Evolutionary conservation across 129 eudicot species (phyloP).

Genomic region (Artemisia annua): DNA sequence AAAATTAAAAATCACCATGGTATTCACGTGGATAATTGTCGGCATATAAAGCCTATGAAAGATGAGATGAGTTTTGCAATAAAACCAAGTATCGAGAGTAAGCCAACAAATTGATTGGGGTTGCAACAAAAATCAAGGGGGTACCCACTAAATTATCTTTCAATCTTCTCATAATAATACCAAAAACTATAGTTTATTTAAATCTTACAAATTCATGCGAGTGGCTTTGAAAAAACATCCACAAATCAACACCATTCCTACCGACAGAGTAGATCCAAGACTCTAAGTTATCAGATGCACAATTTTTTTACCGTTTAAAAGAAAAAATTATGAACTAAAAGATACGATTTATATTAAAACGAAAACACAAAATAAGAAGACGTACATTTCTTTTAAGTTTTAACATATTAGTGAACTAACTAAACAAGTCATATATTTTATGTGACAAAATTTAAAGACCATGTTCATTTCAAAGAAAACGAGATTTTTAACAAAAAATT

Average conservation of each 20-base stretch:
- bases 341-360: too few species aligned
- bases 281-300: too few species aligned
- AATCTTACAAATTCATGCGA: not conserved
- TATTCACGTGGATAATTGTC: not conserved
- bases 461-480: too few species aligned
- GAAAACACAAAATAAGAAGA: too few species aligned
- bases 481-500: too few species aligned
- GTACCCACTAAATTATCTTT: not conserved
- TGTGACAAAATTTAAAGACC: too few species aligned
- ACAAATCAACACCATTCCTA: not conserved
- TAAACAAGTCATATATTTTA: too few species aligned
- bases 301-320: too few species aligned
- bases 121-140: not conserved
- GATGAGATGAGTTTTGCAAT: not conserved
- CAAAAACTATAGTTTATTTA: not conserved
- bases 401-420: too few species aligned
- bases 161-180: not conserved
- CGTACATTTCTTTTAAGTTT: too few species aligned
- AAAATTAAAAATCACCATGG: not conserved
- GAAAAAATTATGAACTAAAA: too few species aligned
- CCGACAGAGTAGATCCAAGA: too few species aligned
- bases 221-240: not conserved
- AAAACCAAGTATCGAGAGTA: not conserved
- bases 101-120: not conserved
- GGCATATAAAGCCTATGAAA: not conserved